Evolutionary conservation across 1,284 basidiomycete species (phyloP), one percentile per base, ranked within the genome.

Genomic region (Irpex lacteus): DNA sequence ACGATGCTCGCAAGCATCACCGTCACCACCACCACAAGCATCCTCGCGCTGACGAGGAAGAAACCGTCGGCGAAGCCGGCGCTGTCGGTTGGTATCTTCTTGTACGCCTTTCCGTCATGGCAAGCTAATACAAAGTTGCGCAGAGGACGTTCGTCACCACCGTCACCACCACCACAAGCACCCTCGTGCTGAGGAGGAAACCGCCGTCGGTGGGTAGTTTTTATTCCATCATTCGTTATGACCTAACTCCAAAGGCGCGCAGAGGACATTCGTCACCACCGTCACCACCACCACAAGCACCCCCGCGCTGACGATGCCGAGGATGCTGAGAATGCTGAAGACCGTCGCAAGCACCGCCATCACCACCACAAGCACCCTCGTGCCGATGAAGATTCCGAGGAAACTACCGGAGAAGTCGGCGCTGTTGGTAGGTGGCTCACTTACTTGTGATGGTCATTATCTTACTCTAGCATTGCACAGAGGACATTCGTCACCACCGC

Each of bases 281-380:
- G 40, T 4, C 40, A 44, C 40, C 40, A 53, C 50, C 50, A 53
- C 50, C 50, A 53, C 50, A 53, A 53, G 50, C 50, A 53, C 50
- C 50, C 50, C 21, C 50, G 50, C 18, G 50, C 50, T 53, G 50
- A 53, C 5, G 50, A 44, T 1, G 40, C 21, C 11, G 50, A 53
- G 18, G 50, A 53, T 53, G 7, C n/a, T 19, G 50, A 13, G 9
- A 8, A 53, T 18, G 21, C 18, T 26, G 11, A 18, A 2, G 18
- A 53, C 2, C 50, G 18, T 53, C 50, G 18, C 44, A 18, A 18
- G 13, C 13, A 49, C 13, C 13, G 8, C 40, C 40, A 4, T 5
- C 40, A 53, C 50, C 50, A 53, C 50, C 50, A 53, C 50, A 53
- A 53, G 50, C 50, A 53, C 50, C 50, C 50, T 21, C 50, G 50